A percentile compares a stretch with the other conserved stretches of the same genome.
Evolutionary conservation across 1,284 basidiomycete genomes (phyloP).

Genomic region (Inonotus obliquus): DNA sequence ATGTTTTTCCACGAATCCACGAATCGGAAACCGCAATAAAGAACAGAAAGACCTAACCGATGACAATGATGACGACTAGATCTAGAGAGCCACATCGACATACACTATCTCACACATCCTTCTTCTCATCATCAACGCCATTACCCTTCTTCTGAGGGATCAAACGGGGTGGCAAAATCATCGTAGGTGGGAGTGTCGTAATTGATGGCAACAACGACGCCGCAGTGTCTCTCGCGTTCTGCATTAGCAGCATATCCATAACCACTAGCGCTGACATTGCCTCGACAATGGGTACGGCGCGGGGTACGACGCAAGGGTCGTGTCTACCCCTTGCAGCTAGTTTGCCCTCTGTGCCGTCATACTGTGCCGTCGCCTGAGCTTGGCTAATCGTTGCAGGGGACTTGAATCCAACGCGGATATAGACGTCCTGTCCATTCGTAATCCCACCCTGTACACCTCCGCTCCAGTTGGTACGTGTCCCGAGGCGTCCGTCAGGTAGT

Average conservation of each 20-base stretch:
- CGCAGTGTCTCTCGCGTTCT: slow-evolving; percentile 75
- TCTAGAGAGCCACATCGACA: too few species aligned
- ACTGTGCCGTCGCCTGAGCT: slow-evolving; percentile 86
- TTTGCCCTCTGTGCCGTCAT: slow-evolving; percentile 84
- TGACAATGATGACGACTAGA: neutral
- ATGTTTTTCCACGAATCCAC: too few species aligned
- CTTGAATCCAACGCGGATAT: slow-evolving; percentile 98
- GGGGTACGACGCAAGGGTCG: slow-evolving; percentile 97
- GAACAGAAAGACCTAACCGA: neutral
- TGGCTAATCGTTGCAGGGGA: slow-evolving; percentile 97
- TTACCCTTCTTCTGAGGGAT: neutral
- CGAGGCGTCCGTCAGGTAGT: slow-evolving; percentile 66
- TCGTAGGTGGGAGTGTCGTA: slow-evolving; percentile 83
- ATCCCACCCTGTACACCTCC: slow-evolving; percentile 99
- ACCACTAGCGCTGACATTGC: slow-evolving; percentile 95
- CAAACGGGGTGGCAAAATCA: slow-evolving; percentile 51
- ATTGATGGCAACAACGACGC: slow-evolving; percentile 66
- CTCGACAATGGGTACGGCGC: slow-evolving; percentile 98
- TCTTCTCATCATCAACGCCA: neutral
- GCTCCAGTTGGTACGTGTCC: slow-evolving; percentile 92
- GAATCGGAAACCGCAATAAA: too few species aligned
- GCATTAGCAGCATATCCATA: slow-evolving; percentile 89
- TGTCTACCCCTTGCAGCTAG: slow-evolving; percentile 92
- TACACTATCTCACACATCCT: neutral
- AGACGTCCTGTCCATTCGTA: slow-evolving; percentile 95